These are phyloP conservation scores for Termitomyces sp. DNA, from an alignment of 768 basidiomycete species.

Conservation along the genomic window DNA sequence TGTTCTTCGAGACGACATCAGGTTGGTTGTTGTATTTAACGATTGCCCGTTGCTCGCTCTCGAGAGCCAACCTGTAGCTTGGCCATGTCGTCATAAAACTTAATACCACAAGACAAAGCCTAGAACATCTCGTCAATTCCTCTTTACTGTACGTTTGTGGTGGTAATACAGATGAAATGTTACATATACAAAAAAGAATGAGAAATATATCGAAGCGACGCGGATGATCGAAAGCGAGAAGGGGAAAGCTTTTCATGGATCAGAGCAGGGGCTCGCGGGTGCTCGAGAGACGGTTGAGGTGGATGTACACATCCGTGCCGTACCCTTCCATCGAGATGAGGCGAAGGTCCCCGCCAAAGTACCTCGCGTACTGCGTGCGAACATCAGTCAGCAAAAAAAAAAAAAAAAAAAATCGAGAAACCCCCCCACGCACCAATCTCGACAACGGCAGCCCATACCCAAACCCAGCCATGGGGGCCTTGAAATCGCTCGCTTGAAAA, in stretches of 20 bases:
- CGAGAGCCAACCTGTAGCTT: no score
- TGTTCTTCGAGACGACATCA: slow-evolving; percentile 42
- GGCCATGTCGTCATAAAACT: slow-evolving; percentile 62
- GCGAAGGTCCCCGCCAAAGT: slow-evolving; percentile 90
- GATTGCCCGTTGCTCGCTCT: slow-evolving; percentile 59
- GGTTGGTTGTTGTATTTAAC: slow-evolving; percentile 44
- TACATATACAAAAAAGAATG: background rate
- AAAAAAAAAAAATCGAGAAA: background rate
- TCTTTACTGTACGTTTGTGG: background rate
- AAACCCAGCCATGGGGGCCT: slow-evolving; percentile 97
- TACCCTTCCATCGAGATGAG: slow-evolving; percentile 99
- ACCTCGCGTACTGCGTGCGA: slow-evolving; percentile 76
- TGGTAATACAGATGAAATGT: background rate
- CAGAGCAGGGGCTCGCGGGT: slow-evolving; percentile 29
- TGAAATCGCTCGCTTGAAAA: slow-evolving; percentile 85
- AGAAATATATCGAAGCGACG: background rate
- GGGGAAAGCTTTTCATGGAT: background rate
- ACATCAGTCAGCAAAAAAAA: background rate
- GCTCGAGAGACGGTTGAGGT: slow-evolving; percentile 81
- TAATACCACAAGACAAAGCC: no score
- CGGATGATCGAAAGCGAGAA: background rate
- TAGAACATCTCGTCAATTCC: no score
- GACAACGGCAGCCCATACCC: slow-evolving; percentile 93
- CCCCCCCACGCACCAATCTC: slow-evolving; percentile 59
- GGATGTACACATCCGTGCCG: slow-evolving; percentile 92